Conservation (phyloP, 108 stramenopile species). For the Epithemia pelagica region DNA sequence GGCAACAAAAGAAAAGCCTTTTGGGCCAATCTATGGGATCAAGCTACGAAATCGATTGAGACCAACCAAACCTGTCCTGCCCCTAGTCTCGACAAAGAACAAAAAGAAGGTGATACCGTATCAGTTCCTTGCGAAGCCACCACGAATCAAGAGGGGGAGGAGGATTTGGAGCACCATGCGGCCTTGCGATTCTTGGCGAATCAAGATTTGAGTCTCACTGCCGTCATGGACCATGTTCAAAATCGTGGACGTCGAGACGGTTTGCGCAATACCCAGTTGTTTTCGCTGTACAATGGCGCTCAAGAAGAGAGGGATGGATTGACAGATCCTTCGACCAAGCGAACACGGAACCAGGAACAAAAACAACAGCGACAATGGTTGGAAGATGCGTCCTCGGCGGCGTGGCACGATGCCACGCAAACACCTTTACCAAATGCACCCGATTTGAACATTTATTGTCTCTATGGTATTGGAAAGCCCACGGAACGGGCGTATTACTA, state of each 20-base stretch:
- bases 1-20: background rate
- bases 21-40: background rate
- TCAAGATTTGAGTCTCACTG: background rate
- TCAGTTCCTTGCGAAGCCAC: too few relatives aligned
- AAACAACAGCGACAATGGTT: conserved; percentile 13
- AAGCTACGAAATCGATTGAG: background rate
- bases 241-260: conserved; percentile 25
- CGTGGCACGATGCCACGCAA: conserved; percentile 67
- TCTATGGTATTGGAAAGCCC: conserved; percentile 76
- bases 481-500: conserved; percentile 82
- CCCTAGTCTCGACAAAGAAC: background rate
- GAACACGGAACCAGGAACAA: too few relatives aligned
- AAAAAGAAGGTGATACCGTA: background rate
- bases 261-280: conserved; percentile 8
- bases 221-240: conserved; percentile 30
- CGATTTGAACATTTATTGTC: conserved; percentile 75
- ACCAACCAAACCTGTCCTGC: too few relatives aligned
- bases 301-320: background rate
- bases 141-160: too few relatives aligned
- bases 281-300: background rate
- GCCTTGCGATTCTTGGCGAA: background rate
- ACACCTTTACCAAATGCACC: conserved; percentile 79
- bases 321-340: too few relatives aligned
- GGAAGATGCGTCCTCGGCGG: conserved; percentile 26
- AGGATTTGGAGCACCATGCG: background rate